These are phyloP conservation scores for Nissolia schottii DNA, from an alignment of 306 rosid genomes.

Conservation along the genomic window DNA sequence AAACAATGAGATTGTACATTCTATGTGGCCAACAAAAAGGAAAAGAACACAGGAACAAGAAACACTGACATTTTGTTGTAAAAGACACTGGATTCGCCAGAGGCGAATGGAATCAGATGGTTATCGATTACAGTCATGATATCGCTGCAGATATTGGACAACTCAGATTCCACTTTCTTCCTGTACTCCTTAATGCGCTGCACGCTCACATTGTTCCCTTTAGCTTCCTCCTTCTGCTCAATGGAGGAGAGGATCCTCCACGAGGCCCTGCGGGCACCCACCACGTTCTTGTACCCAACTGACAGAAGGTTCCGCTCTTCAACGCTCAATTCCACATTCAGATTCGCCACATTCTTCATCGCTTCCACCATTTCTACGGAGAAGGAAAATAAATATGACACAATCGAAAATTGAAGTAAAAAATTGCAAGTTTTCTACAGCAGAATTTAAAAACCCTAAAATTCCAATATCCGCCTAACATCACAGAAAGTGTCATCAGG, in stretches of 20 bases:
- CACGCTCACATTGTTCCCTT: slow-evolving; percentile 30
- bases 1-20: background rate
- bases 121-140: slow-evolving; percentile 37
- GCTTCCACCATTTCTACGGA: slow-evolving; percentile 42
- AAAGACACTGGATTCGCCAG: slow-evolving; percentile 28
- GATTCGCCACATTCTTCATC: slow-evolving; percentile 42
- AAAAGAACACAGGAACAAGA: background rate
- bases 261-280: slow-evolving; percentile 41
- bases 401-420: no score
- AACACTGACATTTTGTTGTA: slow-evolving; percentile 34
- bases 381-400: background rate
- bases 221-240: slow-evolving; percentile 41
- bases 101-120: slow-evolving; percentile 27
- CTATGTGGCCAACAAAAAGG: background rate
- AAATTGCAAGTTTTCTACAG: background rate
- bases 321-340: slow-evolving; percentile 35
- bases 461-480: background rate
- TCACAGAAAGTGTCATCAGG: background rate
- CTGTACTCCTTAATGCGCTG: slow-evolving; percentile 32
- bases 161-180: slow-evolving; percentile 37
- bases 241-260: slow-evolving; percentile 44
- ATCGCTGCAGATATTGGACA: slow-evolving; percentile 32
- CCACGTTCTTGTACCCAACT: slow-evolving; percentile 40
- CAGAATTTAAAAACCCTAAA: background rate
- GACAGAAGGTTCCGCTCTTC: slow-evolving; percentile 43